Evolutionary conservation across 2,329 filamentous ascomycete species (phyloP).

Genomic region (Cladosporium velox): DNA sequence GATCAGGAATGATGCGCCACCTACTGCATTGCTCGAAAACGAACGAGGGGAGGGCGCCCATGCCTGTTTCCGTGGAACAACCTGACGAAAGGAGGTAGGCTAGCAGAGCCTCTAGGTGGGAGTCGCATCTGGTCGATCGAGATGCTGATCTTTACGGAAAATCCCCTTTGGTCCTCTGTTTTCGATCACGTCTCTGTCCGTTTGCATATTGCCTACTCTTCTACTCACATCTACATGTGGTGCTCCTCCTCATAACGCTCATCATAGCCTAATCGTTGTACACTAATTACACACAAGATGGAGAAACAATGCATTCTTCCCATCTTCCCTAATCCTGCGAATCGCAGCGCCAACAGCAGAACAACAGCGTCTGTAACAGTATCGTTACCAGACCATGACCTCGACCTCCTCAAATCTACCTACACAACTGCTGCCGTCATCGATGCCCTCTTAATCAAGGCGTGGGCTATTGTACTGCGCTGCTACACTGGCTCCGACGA

Average conservation of each 20-base stretch:
- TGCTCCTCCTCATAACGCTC: not conserved
- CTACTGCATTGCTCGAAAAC: not conserved
- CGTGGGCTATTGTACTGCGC: conserved; percentile 15
- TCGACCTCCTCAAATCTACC: conserved; percentile 13
- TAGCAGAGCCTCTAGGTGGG: not conserved
- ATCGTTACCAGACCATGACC: conserved; percentile 16
- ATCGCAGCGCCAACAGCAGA: conserved; percentile 7
- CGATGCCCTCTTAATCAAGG: conserved; percentile 16
- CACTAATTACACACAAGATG: conserved; percentile 1
- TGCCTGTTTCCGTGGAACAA: conserved; percentile 2
- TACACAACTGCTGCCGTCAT: conserved; percentile 13
- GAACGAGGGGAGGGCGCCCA: not conserved
- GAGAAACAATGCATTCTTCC: conserved; percentile 17
- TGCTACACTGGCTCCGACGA: conserved; percentile 19
- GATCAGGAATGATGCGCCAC: not conserved
- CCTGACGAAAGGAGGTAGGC: not conserved
- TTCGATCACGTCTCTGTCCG: not conserved
- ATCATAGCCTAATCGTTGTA: conserved; percentile 7
- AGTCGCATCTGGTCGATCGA: conserved; percentile 12
- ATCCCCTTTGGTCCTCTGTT: not conserved
- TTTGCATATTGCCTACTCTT: not conserved
- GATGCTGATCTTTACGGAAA: not conserved
- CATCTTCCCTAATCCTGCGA: conserved; percentile 13
- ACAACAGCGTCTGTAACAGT: conserved; percentile 15
- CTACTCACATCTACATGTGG: conserved; percentile 3